Evolutionary conservation across 345 rosid genomes (phyloP), one percentile per base, ranked within the genome.

Genomic region (Xanthoceras sorbifolium): DNA sequence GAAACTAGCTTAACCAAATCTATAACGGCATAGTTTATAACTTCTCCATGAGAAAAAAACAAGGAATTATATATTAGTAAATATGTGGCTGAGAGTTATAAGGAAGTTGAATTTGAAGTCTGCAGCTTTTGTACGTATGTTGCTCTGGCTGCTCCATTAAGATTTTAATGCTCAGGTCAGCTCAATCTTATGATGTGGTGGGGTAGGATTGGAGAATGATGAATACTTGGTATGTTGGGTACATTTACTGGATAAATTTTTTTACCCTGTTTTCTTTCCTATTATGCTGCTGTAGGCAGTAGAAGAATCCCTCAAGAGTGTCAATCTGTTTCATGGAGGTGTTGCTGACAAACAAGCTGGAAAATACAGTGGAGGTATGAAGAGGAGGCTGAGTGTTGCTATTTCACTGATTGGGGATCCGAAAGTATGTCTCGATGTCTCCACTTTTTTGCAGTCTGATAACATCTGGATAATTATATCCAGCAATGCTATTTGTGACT

Each of bases 351-450:
- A 93, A 80, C 83, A 85, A 77, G 93, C 97, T 46, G 94, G 97
- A 9, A 96, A 96, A 78, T 96, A 93, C 79, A 96, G 98, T 48
- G 98, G 99, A 75, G 99, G 99, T 55, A 93, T 96, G 98, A 96
- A 96, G 83, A 91, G 99, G 83, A 87, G 99, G 84, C 97, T 96
- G 20, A 96, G 99, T 76, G 99, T 93, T 71, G 97, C 98, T 65
- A 93, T 96, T 66, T 96, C 99, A 54, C 88, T 93, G 74, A 96
- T 96, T 26, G 99, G 99, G 38, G 89, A 90, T 78, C 99, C 98
- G 64, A 96, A 88, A 85, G 99, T 92, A 83, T 25, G 82, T 62
- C 31, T 73, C 23, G 10, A 42, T 5, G n/a, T 54, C 44, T 64
- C 57, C 54, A 26, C 23, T 6, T 4, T 8, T 31, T 80, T 70